Percentiles rank a stretch among this genome's conserved stretches.
phyloP scores from a whole-genome alignment of 208 protist species.

The Trichomonas tenax region DNA sequence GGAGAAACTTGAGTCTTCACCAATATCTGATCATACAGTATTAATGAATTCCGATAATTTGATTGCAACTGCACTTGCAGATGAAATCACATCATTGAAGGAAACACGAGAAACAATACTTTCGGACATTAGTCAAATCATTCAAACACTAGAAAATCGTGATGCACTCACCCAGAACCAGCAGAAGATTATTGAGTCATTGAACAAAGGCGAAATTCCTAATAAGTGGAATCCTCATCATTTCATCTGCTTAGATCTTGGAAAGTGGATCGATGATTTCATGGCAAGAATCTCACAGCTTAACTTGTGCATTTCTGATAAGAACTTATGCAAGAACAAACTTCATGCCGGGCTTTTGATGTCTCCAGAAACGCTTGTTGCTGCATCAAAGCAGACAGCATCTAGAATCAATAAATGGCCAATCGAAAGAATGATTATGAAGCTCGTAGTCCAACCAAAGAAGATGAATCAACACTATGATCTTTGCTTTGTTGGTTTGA shows the following conservation, averaged over 20 bases:
- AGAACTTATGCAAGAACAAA: neutral
- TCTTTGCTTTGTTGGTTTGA: neutral
- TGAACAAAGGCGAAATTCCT: neutral
- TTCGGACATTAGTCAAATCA: neutral
- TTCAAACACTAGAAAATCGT: neutral
- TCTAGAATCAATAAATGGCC: neutral
- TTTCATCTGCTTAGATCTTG: neutral
- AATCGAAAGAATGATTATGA: neutral
- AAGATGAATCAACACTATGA: neutral
- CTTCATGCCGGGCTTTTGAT: neutral
- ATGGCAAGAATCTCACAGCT: neutral
- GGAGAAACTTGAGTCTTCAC: neutral
- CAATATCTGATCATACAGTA: neutral
- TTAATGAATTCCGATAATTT: neutral
- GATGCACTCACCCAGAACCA: neutral
- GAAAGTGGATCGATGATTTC: neutral
- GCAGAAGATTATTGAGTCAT: neutral
- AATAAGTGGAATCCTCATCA: neutral
- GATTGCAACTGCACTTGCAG: neutral
- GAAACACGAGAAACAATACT: neutral
- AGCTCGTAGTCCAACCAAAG: neutral
- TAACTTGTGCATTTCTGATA: neutral
- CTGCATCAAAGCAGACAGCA: neutral
- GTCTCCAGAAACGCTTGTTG: neutral
- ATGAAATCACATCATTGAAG: neutral